These are phyloP conservation scores for Populus nigra DNA, from an alignment of 345 rosid genomes.

Conservation along the genomic window DNA sequence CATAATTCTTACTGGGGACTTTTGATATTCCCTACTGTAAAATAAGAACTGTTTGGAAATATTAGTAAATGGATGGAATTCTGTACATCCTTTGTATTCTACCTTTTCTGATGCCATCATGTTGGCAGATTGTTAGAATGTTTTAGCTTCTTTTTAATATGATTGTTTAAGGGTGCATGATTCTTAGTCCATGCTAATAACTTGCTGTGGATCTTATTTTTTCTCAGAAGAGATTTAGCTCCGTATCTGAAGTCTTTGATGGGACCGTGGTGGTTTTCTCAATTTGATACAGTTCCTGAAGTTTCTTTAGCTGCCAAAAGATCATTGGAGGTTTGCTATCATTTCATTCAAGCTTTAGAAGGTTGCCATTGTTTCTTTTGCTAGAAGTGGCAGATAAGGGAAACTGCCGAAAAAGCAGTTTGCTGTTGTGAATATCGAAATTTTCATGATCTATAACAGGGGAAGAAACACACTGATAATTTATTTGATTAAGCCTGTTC, in stretches of 20 bases:
- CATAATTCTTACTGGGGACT: not conserved
- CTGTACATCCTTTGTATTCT: not conserved
- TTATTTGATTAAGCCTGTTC: not conserved
- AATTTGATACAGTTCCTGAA: constrained; percentile 82
- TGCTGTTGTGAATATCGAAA: not conserved
- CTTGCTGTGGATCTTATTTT: constrained; percentile 17
- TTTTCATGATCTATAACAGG: not conserved
- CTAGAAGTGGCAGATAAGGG: not conserved
- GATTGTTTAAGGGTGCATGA: not conserved
- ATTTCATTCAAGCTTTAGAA: not conserved
- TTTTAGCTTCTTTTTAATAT: not conserved
- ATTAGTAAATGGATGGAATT: constrained; percentile 3
- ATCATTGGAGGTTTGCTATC: constrained; percentile 69
- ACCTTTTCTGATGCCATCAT: not conserved
- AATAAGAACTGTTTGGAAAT: constrained; percentile 13
- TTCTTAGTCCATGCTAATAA: constrained; percentile 1
- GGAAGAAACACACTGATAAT: not conserved
- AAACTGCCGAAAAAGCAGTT: not conserved
- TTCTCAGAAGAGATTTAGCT: constrained; percentile 81
- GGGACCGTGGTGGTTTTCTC: constrained; percentile 99
- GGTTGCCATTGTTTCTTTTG: not conserved
- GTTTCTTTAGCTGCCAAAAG: constrained; percentile 84
- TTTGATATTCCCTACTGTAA: constrained; percentile 4
- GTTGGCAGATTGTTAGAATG: not conserved
- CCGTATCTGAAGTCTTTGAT: constrained; percentile 78